phyloP scores from a whole-genome alignment of 2,329 filamentous ascomycete genomes.

The Fusarium chuoi region DNA sequence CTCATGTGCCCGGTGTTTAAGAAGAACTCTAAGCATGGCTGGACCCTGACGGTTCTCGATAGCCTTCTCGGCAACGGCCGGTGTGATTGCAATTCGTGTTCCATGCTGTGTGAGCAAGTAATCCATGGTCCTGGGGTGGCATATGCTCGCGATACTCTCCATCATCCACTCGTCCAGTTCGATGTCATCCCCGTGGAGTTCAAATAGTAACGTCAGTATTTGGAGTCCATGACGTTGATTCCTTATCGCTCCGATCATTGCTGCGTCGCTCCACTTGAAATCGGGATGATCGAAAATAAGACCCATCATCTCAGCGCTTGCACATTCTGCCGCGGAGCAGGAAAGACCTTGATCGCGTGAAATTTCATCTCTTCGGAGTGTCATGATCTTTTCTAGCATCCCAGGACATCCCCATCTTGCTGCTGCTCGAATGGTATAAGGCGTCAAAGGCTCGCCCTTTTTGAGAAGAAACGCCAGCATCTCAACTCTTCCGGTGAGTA shows the following conservation, averaged over 20 bases:
- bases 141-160: conserved; percentile 20
- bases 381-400: conserved; percentile 25
- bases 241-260: conserved; percentile 18
- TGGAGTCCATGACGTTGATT: conserved; percentile 18
- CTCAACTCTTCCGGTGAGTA: conserved; percentile 22
- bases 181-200: conserved; percentile 7
- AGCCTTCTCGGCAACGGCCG: conserved; percentile 13
- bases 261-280: conserved; percentile 23
- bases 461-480: conserved; percentile 28
- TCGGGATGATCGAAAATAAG: conserved; percentile 10
- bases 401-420: conserved; percentile 14
- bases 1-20: conserved; percentile 19
- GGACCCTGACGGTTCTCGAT: conserved; percentile 28
- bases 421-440: conserved; percentile 24
- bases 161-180: conserved; percentile 27
- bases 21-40: conserved; percentile 24
- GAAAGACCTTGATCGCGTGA: conserved; percentile 25
- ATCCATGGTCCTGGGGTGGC: conserved; percentile 21
- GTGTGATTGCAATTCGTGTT: conserved; percentile 12
- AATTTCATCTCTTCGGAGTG: conserved; percentile 16
- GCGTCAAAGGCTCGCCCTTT: conserved; percentile 10
- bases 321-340: conserved; percentile 19
- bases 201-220: conserved; percentile 7
- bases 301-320: conserved; percentile 14
- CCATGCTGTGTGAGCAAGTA: conserved; percentile 19